Evolutionary conservation across 805 yeast genomes (phyloP).

Genomic region (Cyberlindnera meyerae): DNA sequence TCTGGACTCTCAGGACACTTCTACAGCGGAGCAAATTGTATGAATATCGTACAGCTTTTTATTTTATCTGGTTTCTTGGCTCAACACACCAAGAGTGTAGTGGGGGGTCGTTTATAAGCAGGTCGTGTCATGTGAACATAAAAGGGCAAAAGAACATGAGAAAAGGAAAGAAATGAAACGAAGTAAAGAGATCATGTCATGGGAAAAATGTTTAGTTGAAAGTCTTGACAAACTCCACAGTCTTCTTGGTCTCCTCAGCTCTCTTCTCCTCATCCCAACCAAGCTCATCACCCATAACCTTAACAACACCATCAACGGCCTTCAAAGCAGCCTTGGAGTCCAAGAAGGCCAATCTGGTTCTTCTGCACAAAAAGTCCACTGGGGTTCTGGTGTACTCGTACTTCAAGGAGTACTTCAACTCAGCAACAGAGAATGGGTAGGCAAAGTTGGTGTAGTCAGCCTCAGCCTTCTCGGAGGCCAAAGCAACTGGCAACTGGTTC

Average conservation of each 20-base stretch:
- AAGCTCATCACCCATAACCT: constrained; percentile 75
- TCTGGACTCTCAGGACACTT: not conserved
- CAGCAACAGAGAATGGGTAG: constrained; percentile 89
- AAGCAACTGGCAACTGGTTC: constrained; percentile 62
- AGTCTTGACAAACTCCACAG: constrained; percentile 55
- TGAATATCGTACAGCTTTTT: not conserved
- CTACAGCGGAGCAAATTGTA: not conserved
- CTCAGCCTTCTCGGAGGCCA: constrained; percentile 37
- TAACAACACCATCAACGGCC: constrained; percentile 81
- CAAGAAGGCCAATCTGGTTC: constrained; percentile 88
- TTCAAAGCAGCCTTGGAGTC: constrained; percentile 78
- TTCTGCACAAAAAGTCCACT: constrained; percentile 84
- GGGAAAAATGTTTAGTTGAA: constrained; percentile 22
- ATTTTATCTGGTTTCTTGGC: not conserved
- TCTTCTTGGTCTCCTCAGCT: constrained; percentile 45
- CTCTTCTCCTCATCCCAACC: constrained; percentile 65
- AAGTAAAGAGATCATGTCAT: not conserved
- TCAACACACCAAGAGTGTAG: too few relatives aligned
- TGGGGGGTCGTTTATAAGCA: too few relatives aligned
- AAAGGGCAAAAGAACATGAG: not conserved
- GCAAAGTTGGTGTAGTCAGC: constrained; percentile 49
- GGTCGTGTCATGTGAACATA: too few relatives aligned
- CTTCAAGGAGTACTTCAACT: constrained; percentile 72
- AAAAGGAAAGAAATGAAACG: not conserved
- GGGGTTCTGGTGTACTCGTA: constrained; percentile 88